Base-by-base conservation (phyloP, 1,284 basidiomycete species). In the Xerocomus cyaneibrunnescens region DNA sequence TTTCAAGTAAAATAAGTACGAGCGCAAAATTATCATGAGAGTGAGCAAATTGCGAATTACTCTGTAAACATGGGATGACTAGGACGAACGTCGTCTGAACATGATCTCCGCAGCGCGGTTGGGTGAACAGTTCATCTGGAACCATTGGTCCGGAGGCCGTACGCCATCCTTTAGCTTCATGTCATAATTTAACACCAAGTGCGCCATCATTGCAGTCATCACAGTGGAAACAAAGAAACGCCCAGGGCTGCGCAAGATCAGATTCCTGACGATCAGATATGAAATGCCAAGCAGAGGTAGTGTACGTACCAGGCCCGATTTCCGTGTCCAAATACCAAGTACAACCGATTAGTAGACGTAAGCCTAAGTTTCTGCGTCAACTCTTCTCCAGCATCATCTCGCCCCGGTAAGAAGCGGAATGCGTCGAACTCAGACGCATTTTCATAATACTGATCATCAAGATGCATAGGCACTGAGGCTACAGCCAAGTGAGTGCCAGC, bases 251-350 rank as follows among this genome's bases (percentile, higher is more conserved):
- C 12, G 34, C 19, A 40, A 45, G 27, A n/a, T 44, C 45, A 38
- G 22, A 44, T 51, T 32, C 6, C 17, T 19, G 19, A 25, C 14
- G 21, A 52, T 53, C 30, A 52, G 51, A 42, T 27, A 35, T n/a
- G 13, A 27, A 48, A 31, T 38, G 13, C 40, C 22, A 49, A 19
- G n/a, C 28, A 35, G 39, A 12, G 17, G 28, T 30, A 6, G 32
- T 38, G 23, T 30, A 61, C 75, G 46, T 44, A 77, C 75, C 77
- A 78, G 5, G 74, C 70, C 42, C 72, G 74, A 51, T 59, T 64
- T 10, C 76, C 76, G 22, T 69, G 66, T n/a, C 75, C 75, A 55
- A 78, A 77, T 23, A 71, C 50, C 38, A 77, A 56, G 53, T 69
- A 74, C 28, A 66, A 55, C 13, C 60, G 50, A 37, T 64, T 66